A percentile compares a stretch with the other conserved stretches of the same genome.
phyloP scores from a whole-genome alignment of 805 yeast species.

The Metschnikowia cubensis region DNA sequence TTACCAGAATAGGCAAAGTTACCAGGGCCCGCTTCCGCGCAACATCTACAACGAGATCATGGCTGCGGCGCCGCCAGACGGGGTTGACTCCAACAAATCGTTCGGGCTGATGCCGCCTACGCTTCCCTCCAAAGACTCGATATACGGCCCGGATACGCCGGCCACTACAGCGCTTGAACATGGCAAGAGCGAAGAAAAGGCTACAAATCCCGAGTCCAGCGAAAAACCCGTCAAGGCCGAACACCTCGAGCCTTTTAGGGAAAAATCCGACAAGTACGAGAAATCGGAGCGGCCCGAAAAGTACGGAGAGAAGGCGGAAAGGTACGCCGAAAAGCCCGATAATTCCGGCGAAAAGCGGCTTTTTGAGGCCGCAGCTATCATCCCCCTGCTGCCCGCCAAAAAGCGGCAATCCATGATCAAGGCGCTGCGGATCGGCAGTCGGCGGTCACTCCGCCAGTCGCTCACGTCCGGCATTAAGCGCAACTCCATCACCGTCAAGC shows the following conservation, averaged over 20 bases:
- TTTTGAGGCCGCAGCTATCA: slow-evolving; percentile 7
- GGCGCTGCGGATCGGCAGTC: slow-evolving; percentile 25
- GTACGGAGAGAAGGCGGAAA: not conserved
- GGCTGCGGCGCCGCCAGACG: slow-evolving; percentile 12
- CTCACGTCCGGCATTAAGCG: slow-evolving; percentile 50
- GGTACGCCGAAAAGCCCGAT: not conserved
- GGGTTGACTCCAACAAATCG: slow-evolving; percentile 8
- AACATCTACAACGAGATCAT: slow-evolving; percentile 43
- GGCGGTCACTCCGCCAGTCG: slow-evolving; percentile 38
- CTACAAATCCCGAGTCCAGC: no score
- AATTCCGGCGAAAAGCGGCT: not conserved
- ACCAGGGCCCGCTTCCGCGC: slow-evolving; percentile 35
- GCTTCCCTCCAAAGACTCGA: slow-evolving; percentile 39
- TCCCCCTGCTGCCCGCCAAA: slow-evolving; percentile 4
- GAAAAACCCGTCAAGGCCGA: not conserved
- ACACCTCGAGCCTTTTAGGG: not conserved
- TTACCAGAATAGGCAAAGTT: slow-evolving; percentile 11
- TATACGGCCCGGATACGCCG: slow-evolving; percentile 12
- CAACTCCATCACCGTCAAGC: slow-evolving; percentile 67
- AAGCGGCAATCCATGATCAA: slow-evolving; percentile 24
- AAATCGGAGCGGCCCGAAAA: not conserved
- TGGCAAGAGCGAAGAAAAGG: slow-evolving; percentile 12
- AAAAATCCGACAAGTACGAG: not conserved
- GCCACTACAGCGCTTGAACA: slow-evolving; percentile 7
- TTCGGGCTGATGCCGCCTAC: slow-evolving; percentile 35